Evolutionary conservation across 2,329 filamentous ascomycete species (phyloP).

Genomic region (Phyllosticta citrichinensis): DNA sequence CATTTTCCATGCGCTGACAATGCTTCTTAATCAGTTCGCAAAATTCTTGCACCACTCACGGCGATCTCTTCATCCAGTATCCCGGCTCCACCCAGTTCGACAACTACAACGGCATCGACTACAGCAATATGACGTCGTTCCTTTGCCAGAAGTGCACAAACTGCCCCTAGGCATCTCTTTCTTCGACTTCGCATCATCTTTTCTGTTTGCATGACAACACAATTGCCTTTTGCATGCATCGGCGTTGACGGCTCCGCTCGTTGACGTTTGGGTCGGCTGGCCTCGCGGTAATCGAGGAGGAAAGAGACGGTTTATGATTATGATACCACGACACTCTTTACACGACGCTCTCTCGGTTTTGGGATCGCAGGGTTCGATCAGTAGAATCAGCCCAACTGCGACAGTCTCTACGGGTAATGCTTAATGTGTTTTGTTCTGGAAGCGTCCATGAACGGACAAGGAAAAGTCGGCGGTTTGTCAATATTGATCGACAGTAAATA

Average conservation of each 20-base stretch:
- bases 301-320: neutral
- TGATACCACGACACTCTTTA: neutral
- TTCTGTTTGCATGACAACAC: neutral
- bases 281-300: neutral
- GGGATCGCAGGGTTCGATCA: neutral
- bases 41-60: conserved; percentile 7
- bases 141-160: conserved; percentile 1
- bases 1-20: neutral
- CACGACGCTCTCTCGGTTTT: neutral
- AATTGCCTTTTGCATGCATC: neutral
- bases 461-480: neutral
- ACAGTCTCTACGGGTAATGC: neutral
- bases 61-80: conserved; percentile 9
- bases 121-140: conserved; percentile 6
- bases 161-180: neutral
- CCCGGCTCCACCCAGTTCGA: conserved; percentile 3
- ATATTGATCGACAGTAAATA: neutral
- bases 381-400: neutral
- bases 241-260: neutral
- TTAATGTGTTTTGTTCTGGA: neutral
- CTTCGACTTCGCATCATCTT: neutral
- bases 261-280: neutral
- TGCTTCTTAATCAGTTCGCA: neutral
- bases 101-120: conserved; percentile 6
- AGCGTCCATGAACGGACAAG: neutral